Percentiles rank a stretch among this genome's conserved stretches.
Conservation (phyloP, 2,329 filamentous ascomycete species). For the Pyrenophora seminiperda region DNA sequence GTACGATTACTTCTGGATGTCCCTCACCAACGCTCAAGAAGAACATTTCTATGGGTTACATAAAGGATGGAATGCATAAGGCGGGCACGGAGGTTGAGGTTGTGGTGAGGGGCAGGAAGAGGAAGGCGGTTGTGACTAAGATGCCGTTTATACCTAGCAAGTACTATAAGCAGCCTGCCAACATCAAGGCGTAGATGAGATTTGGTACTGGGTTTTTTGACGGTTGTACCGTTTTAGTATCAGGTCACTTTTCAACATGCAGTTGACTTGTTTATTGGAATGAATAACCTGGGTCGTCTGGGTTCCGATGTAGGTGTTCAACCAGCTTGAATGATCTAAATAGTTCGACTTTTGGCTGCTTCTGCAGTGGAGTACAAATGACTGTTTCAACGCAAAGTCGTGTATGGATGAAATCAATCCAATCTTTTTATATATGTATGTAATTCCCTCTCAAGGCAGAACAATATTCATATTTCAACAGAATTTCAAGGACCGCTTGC, state of each 20-base stretch:
- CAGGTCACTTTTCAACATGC: neutral
- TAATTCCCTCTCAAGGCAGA: no score
- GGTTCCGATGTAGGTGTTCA: no score
- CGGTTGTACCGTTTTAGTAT: no score
- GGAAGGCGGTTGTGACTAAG: slow-evolving; percentile 76
- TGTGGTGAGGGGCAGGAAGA: slow-evolving; percentile 74
- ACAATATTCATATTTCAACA: no score
- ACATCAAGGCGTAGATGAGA: slow-evolving; percentile 28
- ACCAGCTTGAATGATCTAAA: no score
- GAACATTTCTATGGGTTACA: slow-evolving; percentile 96
- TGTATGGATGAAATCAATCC: no score
- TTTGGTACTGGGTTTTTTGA: neutral
- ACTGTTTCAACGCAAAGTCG: no score
- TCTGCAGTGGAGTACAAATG: no score
- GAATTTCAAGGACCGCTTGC: no score
- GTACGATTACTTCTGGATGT: slow-evolving; percentile 84
- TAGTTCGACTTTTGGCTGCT: no score
- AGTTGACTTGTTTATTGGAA: neutral
- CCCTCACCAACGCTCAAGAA: slow-evolving; percentile 83
- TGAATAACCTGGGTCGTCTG: no score
- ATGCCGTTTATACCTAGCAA: slow-evolving; percentile 87
- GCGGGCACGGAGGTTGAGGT: slow-evolving; percentile 80
- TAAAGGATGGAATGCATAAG: slow-evolving; percentile 82
- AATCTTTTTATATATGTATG: no score
- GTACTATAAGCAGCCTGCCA: slow-evolving; percentile 62